phyloP scores from a whole-genome alignment of 2,329 filamentous ascomycete genomes.

The Penicillium palitans region DNA sequence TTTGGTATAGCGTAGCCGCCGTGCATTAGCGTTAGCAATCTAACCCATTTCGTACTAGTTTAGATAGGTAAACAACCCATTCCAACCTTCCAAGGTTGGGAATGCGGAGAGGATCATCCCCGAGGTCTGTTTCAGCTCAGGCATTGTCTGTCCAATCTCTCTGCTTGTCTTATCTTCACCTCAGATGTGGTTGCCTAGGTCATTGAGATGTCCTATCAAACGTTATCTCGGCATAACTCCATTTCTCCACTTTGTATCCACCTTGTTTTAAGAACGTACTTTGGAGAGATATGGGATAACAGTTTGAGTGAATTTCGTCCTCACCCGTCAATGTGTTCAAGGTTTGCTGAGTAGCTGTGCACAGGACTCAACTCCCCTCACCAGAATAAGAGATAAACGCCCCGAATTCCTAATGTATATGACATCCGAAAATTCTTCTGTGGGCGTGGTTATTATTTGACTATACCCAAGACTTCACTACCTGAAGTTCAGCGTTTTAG shows the following conservation, averaged over 20 bases:
- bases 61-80: not conserved
- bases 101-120: not conserved
- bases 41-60: not conserved
- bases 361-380: not conserved
- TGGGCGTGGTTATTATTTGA: not conserved
- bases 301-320: not conserved
- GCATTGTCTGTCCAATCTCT: not conserved
- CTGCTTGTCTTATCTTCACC: not conserved
- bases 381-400: not conserved
- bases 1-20: conserved; percentile 14
- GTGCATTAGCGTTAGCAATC: conserved; percentile 4
- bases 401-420: not conserved
- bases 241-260: not conserved
- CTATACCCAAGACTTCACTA: not conserved
- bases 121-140: not conserved
- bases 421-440: not conserved
- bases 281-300: not conserved
- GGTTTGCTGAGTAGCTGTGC: not conserved
- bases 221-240: not conserved
- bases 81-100: not conserved
- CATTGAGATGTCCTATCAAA: not conserved
- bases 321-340: not conserved
- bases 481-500: not conserved
- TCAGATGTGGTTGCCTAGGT: not conserved
- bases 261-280: not conserved